Conservation (phyloP, 441 rosid species). For the Biscutella auriculata region DNA sequence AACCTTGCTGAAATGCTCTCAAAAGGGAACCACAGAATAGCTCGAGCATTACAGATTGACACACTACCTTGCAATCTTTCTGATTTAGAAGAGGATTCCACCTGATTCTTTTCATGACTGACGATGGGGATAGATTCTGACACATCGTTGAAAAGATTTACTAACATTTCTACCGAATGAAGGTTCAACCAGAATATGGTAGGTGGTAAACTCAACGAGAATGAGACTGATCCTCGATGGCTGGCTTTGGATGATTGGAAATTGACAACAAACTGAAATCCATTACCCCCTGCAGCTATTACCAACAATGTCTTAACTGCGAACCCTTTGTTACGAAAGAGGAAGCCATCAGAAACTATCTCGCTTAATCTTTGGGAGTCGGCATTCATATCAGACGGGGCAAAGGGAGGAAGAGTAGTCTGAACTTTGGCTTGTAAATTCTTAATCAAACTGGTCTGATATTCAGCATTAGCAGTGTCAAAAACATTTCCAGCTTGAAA, state of each 20-base stretch:
- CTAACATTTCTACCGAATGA: conserved; percentile 35
- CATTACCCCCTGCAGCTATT: conserved; percentile 47
- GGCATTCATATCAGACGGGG: conserved; percentile 26
- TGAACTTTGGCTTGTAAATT: conserved; percentile 59
- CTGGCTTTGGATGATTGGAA: conserved; percentile 34
- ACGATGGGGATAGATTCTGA: conserved; percentile 28
- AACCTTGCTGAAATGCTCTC: conserved; percentile 29
- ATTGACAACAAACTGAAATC: conserved; percentile 33
- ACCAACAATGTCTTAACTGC: conserved; percentile 53
- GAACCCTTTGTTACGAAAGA: conserved; percentile 26
- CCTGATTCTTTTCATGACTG: conserved; percentile 23
- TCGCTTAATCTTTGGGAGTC: conserved; percentile 23
- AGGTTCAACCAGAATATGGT: conserved; percentile 67
- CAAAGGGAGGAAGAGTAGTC: conserved; percentile 52
- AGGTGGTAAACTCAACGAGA: conserved; percentile 64
- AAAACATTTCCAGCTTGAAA: conserved; percentile 21
- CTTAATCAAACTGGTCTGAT: conserved; percentile 26
- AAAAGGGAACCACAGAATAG: conserved; percentile 67
- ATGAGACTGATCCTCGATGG: conserved; percentile 30
- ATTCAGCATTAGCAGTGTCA: conserved; percentile 16
- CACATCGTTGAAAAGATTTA: conserved; percentile 47
- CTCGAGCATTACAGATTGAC: conserved; percentile 58
- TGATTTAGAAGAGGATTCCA: conserved; percentile 29
- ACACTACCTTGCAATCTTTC: conserved; percentile 47
- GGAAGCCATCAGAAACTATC: conserved; percentile 29